Base-by-base conservation (phyloP, 768 basidiomycete genomes). In the Boletus rex-veris region DNA sequence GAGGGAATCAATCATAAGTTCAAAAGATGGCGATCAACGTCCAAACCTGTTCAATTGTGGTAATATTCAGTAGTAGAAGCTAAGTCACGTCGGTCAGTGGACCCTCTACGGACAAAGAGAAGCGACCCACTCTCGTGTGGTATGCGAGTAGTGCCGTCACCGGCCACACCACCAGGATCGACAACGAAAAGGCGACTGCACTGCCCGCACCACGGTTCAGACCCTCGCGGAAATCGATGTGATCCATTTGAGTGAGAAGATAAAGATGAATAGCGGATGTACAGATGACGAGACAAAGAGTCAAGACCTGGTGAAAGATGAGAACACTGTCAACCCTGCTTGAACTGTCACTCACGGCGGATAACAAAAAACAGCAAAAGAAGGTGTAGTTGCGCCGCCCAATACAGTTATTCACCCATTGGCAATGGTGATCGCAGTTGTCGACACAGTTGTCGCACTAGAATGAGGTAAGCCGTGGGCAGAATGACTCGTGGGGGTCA, bases 391-490 rank as follows among this genome's bases (percentile, higher is more conserved):
- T 98, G 42, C 94, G 85, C 38, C 92, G 82, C 7, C 97, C 97
- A 38, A 99, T 81, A 67, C 97, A 98, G 67, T 93, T 97, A 69
- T 98, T 97, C 18, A 99, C 83, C 88, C 87, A 90, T 65, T 86
- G 86, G 58, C 87, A 90, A 65, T 92, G 92, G 65, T 95, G 90
- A 68, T 96, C 94, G 59, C 95, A 98, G 10, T 87, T 86, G 59
- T 98, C 95, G 15, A 98, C 92, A 65, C 96, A 99, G 66, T 98
- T 98, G 62, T 97, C 92, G 67, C 96, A 99, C 89, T 95, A 60
- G 3, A 12, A 42, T 5, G 16, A 41, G 26, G 33, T 54, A 43
- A 67, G 53, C 24, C 5, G 18, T 40, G 18, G 33, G 8, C 26
- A 37, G 18, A 21, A 35, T 5, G 31, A 3, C 5, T 0, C 4